These are phyloP conservation scores for Cladosporium cucumerinum DNA, from an alignment of 2,329 filamentous ascomycete species.

Conservation along the genomic window DNA sequence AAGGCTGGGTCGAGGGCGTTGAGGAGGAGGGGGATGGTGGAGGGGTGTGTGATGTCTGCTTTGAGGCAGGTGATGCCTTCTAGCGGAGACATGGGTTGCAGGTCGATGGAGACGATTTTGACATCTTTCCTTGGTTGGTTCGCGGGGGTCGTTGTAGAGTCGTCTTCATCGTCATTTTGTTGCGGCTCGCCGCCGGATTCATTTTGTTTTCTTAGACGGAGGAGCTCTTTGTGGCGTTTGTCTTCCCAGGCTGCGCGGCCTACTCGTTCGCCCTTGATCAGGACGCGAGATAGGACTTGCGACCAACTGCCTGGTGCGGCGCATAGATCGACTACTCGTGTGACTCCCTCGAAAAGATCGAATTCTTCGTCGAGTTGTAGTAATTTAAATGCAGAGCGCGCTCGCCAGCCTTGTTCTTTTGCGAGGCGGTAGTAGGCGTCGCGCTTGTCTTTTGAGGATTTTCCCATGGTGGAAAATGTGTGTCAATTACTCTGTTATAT, in stretches of 20 bases:
- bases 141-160: neutral
- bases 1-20: slow-evolving; percentile 73
- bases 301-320: slow-evolving; percentile 97
- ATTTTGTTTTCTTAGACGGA: slow-evolving; percentile 19
- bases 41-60: slow-evolving; percentile 95
- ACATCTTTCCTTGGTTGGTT: slow-evolving; percentile 51
- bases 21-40: slow-evolving; percentile 85
- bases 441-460: slow-evolving; percentile 97
- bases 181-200: slow-evolving; percentile 5
- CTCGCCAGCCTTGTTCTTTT: slow-evolving; percentile 98
- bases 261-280: slow-evolving; percentile 92
- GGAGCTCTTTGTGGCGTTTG: slow-evolving; percentile 58
- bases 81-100: slow-evolving; percentile 92
- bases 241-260: slow-evolving; percentile 84
- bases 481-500: neutral
- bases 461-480: slow-evolving; percentile 41
- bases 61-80: slow-evolving; percentile 88
- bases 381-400: slow-evolving; percentile 92
- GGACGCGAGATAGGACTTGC: slow-evolving; percentile 86
- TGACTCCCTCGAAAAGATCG: slow-evolving; percentile 85
- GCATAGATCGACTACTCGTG: slow-evolving; percentile 90
- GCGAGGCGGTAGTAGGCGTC: slow-evolving; percentile 97
- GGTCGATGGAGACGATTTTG: slow-evolving; percentile 91
- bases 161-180: neutral
- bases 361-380: slow-evolving; percentile 96